Conservation (phyloP, 352 stramenopile species). For the Pilasporangium apinafurcum region DNA sequence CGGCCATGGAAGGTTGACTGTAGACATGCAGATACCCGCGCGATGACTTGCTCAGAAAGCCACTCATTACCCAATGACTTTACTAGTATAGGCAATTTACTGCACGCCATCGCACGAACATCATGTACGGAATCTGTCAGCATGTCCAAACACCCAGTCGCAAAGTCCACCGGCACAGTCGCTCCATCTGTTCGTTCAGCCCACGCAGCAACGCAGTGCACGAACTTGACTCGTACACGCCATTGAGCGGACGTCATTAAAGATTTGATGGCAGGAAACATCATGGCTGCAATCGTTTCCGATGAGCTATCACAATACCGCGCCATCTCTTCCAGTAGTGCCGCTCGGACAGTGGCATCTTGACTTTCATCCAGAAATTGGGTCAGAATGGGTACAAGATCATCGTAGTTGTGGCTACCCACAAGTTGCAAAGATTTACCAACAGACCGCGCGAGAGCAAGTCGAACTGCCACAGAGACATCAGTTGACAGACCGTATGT, state of each 20-base stretch:
- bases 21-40: conserved; percentile 52
- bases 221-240: conserved; percentile 82
- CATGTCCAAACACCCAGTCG: conserved; percentile 61
- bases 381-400: conserved; percentile 78
- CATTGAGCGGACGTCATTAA: conserved; percentile 65
- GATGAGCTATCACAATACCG: conserved; percentile 64
- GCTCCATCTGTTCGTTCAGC: conserved; percentile 56
- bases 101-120: conserved; percentile 57
- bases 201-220: conserved; percentile 80
- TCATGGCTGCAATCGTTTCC: conserved; percentile 58
- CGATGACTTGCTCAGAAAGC: conserved; percentile 62
- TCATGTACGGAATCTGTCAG: conserved; percentile 65
- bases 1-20: conserved; percentile 69
- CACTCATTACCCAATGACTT: conserved; percentile 73
- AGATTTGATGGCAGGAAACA: conserved; percentile 62
- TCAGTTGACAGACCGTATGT: conserved; percentile 76
- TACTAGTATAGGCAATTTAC: conserved; percentile 55
- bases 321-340: conserved; percentile 78
- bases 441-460: conserved; percentile 69
- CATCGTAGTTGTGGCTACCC: conserved; percentile 60
- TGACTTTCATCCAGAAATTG: conserved; percentile 79
- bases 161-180: conserved; percentile 56
- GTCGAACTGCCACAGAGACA: conserved; percentile 66
- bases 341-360: conserved; percentile 70
- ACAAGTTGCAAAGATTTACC: conserved; percentile 70